Conservation (phyloP, 179 eudicot species). For the Carnegiea gigantea region DNA sequence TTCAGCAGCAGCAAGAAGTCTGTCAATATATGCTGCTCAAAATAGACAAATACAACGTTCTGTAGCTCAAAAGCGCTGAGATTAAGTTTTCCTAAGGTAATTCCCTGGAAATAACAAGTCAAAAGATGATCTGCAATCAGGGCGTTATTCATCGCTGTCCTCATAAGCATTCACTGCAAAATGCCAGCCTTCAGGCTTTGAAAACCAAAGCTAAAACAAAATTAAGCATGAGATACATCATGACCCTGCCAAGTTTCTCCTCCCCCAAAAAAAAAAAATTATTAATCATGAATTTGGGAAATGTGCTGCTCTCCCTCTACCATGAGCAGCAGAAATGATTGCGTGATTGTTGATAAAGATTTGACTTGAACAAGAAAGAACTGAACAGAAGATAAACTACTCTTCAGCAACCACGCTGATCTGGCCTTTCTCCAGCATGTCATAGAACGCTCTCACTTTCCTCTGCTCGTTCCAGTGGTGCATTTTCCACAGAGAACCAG, state of each 20-base stretch:
- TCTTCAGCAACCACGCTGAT: slow-evolving; percentile 41
- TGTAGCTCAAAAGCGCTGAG: not conserved
- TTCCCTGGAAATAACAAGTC: not conserved
- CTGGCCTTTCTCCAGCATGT: slow-evolving; percentile 48
- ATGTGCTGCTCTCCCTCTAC: slow-evolving; percentile 15
- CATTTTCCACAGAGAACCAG: slow-evolving; percentile 43
- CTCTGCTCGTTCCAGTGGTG: slow-evolving; percentile 45
- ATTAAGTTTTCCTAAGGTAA: not conserved
- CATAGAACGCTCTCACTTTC: slow-evolving; percentile 38
- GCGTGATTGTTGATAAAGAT: slow-evolving; percentile 9
- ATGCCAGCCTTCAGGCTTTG: not conserved
- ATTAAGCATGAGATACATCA: slow-evolving; percentile 6
- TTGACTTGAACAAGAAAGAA: not conserved
- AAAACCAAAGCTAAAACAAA: not conserved
- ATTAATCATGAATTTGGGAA: slow-evolving; percentile 20
- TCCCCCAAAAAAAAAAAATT: slow-evolving; percentile 20
- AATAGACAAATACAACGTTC: not conserved
- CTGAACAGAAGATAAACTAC: slow-evolving; percentile 21
- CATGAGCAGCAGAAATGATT: slow-evolving; percentile 20
- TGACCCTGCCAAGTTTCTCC: not conserved
- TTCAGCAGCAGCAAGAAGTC: not conserved
- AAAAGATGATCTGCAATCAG: not conserved
- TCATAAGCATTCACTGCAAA: not conserved
- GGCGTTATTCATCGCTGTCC: not conserved
- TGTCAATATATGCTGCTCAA: not conserved